A percentile compares a stretch with the other conserved stretches of the same genome.
phyloP scores from a whole-genome alignment of 2,329 filamentous ascomycete genomes.

The Lecanoromycetidae sp. region DNA sequence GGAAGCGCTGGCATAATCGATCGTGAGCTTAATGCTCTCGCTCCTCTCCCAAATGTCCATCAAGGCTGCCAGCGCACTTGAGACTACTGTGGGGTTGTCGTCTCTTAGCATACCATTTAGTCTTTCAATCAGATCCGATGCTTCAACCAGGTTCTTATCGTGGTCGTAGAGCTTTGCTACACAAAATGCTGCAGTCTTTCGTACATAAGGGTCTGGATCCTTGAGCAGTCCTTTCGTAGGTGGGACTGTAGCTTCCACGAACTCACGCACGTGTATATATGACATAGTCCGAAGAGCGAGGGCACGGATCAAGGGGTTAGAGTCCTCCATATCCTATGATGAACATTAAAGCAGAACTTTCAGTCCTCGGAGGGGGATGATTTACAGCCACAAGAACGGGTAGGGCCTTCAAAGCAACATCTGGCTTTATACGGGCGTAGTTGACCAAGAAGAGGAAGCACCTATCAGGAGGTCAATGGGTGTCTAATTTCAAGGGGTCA shows the following conservation, averaged over 20 bases:
- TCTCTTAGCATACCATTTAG: slow-evolving; percentile 83
- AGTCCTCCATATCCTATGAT: slow-evolving; percentile 75
- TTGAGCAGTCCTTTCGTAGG: slow-evolving; percentile 72
- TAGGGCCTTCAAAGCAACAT: slow-evolving; percentile 84
- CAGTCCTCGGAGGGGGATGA: background rate
- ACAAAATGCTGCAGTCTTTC: slow-evolving; percentile 91
- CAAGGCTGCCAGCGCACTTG: slow-evolving; percentile 76
- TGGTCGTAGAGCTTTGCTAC: slow-evolving; percentile 98
- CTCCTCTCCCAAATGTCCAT: slow-evolving; percentile 99
- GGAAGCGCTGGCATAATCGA: slow-evolving; percentile 92
- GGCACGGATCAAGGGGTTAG: slow-evolving; percentile 82
- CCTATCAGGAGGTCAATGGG: slow-evolving; percentile 39
- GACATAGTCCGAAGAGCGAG: slow-evolving; percentile 90
- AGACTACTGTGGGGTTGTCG: slow-evolving; percentile 94
- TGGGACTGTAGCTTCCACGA: slow-evolving; percentile 78
- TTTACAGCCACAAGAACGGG: slow-evolving; percentile 70
- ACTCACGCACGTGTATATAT: slow-evolving; percentile 92
- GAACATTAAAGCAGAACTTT: slow-evolving; percentile 1
- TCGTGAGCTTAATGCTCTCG: slow-evolving; percentile 93
- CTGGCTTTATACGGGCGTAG: slow-evolving; percentile 87
- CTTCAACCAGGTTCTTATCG: slow-evolving; percentile 78
- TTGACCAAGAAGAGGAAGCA: slow-evolving; percentile 97
- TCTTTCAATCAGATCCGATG: slow-evolving; percentile 80
- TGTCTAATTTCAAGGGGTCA: background rate
- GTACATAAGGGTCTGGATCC: slow-evolving; percentile 87